Evolutionary conservation across 345 rosid genomes (phyloP).

Genomic region (Bruguiera sexangula): DNA sequence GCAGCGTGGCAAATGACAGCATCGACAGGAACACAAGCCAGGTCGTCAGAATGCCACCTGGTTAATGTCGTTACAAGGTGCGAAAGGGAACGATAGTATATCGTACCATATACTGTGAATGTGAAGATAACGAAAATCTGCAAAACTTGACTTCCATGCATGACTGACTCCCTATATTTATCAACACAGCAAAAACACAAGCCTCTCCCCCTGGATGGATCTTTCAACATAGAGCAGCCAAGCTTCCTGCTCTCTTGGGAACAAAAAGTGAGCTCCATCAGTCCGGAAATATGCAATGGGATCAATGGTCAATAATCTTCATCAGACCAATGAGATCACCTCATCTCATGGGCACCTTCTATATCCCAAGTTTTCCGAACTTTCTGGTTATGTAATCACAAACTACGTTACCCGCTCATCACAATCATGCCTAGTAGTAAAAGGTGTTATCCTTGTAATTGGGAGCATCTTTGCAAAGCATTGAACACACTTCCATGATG

Average conservation of each 20-base stretch:
- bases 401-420: background rate
- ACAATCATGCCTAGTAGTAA: slow-evolving; percentile 39
- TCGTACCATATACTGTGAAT: no score
- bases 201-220: no score
- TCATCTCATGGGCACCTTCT: slow-evolving; percentile 8
- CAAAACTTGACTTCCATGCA: no score
- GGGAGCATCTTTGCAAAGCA: slow-evolving; percentile 85
- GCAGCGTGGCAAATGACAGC: no score
- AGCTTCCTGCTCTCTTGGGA: slow-evolving; percentile 27
- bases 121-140: no score
- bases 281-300: background rate
- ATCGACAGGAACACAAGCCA: no score
- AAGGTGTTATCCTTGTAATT: slow-evolving; percentile 62
- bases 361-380: background rate
- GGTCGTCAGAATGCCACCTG: no score
- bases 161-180: background rate
- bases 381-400: background rate
- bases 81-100: no score
- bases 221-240: slow-evolving; percentile 19
- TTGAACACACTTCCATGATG: slow-evolving; percentile 80
- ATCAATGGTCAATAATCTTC: slow-evolving; percentile 2
- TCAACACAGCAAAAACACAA: background rate
- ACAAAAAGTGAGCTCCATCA: background rate
- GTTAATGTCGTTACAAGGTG: no score
- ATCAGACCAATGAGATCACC: slow-evolving; percentile 13